Evolutionary conservation across 176 grass and related monocot species (phyloP).

Genomic region (Rhynchospora tenuis): DNA sequence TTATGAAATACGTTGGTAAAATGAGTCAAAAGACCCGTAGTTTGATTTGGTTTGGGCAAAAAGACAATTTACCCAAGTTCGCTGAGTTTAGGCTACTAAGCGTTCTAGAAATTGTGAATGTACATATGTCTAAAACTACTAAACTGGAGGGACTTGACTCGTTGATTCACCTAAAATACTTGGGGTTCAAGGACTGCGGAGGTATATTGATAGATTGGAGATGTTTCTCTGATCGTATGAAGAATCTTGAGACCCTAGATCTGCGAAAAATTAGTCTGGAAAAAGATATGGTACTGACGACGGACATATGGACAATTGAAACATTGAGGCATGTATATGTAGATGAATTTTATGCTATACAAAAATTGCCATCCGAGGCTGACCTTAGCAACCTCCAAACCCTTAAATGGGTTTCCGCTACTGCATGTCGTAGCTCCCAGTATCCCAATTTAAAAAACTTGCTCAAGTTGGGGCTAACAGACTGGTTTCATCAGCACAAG

Average conservation of each 20-base stretch:
- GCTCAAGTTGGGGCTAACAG: background rate
- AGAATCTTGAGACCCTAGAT: too few relatives aligned
- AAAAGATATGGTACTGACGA: too few relatives aligned
- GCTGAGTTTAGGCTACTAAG: background rate
- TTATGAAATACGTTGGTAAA: background rate
- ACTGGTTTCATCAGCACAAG: background rate
- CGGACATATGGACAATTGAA: background rate
- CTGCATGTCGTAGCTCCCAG: background rate
- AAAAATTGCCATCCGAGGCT: too few relatives aligned
- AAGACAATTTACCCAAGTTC: background rate
- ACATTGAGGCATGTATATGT: too few relatives aligned
- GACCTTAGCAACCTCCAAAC: background rate
- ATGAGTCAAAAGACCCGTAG: background rate
- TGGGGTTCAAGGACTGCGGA: background rate
- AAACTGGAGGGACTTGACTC: background rate
- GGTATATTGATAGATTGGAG: too few relatives aligned
- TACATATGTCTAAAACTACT: background rate
- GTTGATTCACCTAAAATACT: background rate
- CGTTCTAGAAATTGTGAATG: background rate
- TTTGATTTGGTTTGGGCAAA: background rate
- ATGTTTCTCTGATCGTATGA: too few relatives aligned
- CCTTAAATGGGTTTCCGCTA: background rate
- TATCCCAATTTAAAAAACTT: background rate
- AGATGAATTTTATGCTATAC: too few relatives aligned
- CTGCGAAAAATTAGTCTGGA: background rate